Evolutionary conservation across 352 stramenopile species (phyloP), one percentile per base, ranked within the genome.

Genomic region (Phytophthora rubi): DNA sequence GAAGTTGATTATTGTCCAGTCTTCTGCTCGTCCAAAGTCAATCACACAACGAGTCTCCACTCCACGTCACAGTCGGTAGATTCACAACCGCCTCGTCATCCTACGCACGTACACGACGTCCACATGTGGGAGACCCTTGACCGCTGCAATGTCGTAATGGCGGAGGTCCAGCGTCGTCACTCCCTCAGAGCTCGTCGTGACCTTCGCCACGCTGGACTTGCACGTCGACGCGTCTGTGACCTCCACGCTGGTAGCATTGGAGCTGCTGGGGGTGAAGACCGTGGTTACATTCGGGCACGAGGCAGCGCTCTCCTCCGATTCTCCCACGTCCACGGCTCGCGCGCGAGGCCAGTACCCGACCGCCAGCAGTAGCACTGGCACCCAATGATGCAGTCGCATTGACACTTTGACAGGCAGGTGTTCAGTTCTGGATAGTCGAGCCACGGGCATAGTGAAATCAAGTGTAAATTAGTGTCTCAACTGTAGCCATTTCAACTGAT

Each of bases 261-360:
- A 56, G 39, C 61, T 65, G 26, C 51, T 18, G 42, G 28, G 53
- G 52, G 63, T 26, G 30, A 65, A 59, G 51, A 77, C 57, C n/a
- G 70, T 73, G 44, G 73, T 82, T 59, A 73, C 75, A 53, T 79
- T 76, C 21, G 72, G 59, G 30, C 77, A 85, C 13, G 48, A 63
- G 35, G 45, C 53, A n/a, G 52, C 58, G 26, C 32, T 69, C 33
- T 51, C 70, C 33, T 51, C 70, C 37, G 53, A 35, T 53, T 81
- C 74, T 35, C 74, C 74, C 18, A 81, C 74, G 30, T 81, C 56
- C 37, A 79, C 74, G 9, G 74, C 74, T 5, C 23, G 13, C 15
- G 6, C 12, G 10, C 32, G 59, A 28, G 28, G 23, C 47, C 65
- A 70, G n/a, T 48, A 35, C 0, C 10, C 32, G 44, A 52, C 9